These are phyloP conservation scores for Albophoma yamanashiensis DNA, from an alignment of 2,329 filamentous ascomycete species.

Conservation along the genomic window DNA sequence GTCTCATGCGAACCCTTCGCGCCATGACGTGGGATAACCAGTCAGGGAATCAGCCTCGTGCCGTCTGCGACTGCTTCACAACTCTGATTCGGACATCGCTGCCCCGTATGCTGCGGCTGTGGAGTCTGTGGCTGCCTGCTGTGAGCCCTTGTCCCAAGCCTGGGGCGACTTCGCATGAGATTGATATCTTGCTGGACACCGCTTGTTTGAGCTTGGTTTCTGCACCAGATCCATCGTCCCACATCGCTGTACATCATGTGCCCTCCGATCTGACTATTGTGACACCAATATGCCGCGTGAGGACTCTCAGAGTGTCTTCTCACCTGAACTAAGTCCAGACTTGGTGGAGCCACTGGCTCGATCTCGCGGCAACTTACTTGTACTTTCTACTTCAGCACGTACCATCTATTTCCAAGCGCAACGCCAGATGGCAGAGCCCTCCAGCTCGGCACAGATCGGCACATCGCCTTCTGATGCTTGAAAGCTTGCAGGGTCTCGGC, in stretches of 20 bases:
- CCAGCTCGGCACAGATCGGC: background rate
- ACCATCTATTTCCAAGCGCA: background rate
- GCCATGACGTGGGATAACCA: background rate
- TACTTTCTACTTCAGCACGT: background rate
- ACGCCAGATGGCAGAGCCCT: background rate
- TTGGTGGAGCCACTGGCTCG: background rate
- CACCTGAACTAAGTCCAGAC: background rate
- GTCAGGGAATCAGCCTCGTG: background rate
- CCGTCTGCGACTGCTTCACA: background rate
- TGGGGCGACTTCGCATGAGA: background rate
- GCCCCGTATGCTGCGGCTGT: background rate
- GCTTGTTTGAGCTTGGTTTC: background rate
- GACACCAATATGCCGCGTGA: background rate
- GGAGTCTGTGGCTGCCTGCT: background rate
- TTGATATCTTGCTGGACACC: background rate
- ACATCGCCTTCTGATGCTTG: background rate
- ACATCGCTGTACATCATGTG: background rate
- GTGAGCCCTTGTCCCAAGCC: background rate
- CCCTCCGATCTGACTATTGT: background rate
- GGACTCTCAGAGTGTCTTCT: background rate
- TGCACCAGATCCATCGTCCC: background rate
- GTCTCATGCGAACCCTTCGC: background rate
- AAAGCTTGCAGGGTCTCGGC: background rate
- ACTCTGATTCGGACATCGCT: background rate
- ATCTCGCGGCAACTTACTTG: background rate